Percentiles rank a stretch among this genome's conserved stretches.
phyloP scores from a whole-genome alignment of 495 filamentous ascomycete genomes.

The Penicillium lagena region DNA sequence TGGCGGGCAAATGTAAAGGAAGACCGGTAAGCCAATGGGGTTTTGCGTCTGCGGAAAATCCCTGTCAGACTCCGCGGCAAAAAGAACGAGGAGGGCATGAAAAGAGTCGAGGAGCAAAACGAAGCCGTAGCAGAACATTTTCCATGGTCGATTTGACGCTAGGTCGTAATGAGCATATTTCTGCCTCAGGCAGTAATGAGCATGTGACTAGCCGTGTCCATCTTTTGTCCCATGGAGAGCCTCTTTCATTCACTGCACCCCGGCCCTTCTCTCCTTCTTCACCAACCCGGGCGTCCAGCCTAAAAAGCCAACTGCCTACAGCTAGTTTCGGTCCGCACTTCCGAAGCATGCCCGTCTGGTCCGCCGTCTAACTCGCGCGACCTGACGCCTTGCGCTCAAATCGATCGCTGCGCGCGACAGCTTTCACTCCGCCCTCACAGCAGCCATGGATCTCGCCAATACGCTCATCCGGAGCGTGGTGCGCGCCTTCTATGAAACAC shows the following conservation, averaged over 20 bases:
- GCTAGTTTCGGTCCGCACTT: neutral
- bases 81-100: slow-evolving; percentile 16
- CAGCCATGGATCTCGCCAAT: slow-evolving; percentile 75
- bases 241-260: neutral
- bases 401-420: neutral
- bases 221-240: neutral
- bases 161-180: neutral
- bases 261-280: neutral
- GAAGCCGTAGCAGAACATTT: neutral
- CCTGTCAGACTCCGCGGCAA: slow-evolving; percentile 9
- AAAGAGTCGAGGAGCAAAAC: slow-evolving; percentile 1
- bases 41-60: neutral
- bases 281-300: neutral
- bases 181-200: slow-evolving; percentile 4
- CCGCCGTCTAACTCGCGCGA: slow-evolving; percentile 5
- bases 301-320: too few species aligned
- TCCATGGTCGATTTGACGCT: neutral
- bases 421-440: neutral
- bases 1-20: neutral
- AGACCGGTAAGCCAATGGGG: neutral
- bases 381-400: slow-evolving; percentile 8
- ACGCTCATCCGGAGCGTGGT: slow-evolving; percentile 81
- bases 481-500: slow-evolving; percentile 87
- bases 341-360: slow-evolving; percentile 5
- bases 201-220: slow-evolving; percentile 4